These are phyloP conservation scores for Helicocarpus griseus DNA, from an alignment of 2,329 filamentous ascomycete genomes.

Conservation along the genomic window DNA sequence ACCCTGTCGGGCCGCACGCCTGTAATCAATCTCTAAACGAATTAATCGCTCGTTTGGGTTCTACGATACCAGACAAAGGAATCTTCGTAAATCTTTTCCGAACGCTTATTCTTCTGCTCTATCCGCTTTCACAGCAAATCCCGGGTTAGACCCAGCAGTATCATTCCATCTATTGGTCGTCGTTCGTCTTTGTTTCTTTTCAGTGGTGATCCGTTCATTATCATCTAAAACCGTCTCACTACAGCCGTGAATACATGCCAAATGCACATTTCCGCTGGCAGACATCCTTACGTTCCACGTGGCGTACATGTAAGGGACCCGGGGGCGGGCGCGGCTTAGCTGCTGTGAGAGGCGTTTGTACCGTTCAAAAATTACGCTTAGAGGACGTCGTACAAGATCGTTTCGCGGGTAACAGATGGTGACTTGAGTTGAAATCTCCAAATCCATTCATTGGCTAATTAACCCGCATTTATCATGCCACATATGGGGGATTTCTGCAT, in stretches of 20 bases:
- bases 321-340: not conserved
- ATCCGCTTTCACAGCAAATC: too few relatives aligned
- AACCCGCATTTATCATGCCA: too few relatives aligned
- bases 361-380: not conserved
- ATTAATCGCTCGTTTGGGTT: too few relatives aligned
- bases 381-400: not conserved
- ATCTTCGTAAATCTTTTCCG: too few relatives aligned
- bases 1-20: too few relatives aligned
- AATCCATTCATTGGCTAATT: not conserved
- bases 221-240: not conserved
- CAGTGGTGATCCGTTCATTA: not conserved
- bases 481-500: too few relatives aligned
- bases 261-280: not conserved
- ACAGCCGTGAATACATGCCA: not conserved
- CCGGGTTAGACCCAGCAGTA: too few relatives aligned
- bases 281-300: not conserved
- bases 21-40: too few relatives aligned
- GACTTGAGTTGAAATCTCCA: not conserved
- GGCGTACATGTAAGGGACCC: not conserved
- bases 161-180: too few relatives aligned
- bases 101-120: not conserved
- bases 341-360: conserved; percentile 1
- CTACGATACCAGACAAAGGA: too few relatives aligned
- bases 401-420: not conserved
- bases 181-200: not conserved